Evolutionary conservation across 768 basidiomycete genomes (phyloP), one percentile per base, ranked within the genome.

Genomic region (Collybia nuda): DNA sequence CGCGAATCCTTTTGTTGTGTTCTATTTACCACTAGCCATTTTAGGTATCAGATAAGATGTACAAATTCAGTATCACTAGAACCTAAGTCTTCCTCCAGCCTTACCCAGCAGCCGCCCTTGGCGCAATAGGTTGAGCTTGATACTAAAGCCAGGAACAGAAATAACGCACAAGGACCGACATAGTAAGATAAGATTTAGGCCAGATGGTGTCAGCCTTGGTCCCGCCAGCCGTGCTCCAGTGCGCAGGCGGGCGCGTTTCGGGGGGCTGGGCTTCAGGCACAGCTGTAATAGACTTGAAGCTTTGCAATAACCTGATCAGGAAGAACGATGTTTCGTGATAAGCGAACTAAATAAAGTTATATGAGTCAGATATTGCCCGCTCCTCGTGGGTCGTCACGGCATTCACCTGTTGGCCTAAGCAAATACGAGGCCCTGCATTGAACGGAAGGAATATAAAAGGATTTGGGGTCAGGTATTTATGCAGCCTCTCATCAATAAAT

Each of bases 401-500:
- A 42, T 53, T 36, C n/a, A 73, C 76, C 62, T 78, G 76, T 63
- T 80, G 78, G 2, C 77, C 78, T 3, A 78, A 65, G 52, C 77
- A 80, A n/a, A 78, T 80, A 3, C 78, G 62, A 1, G 77, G 77
- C 1, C 77, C 77, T 1, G 76, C 78, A 52, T 78, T 80, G 66
- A 80, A 80, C 2, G 78, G 78, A 12, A 80, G 58, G 62, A 80
- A 81, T 35, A 80, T 77, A 70, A 77, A 82, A 0, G 83, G 82
- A 54, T 83, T 82, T 5, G 76, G 71, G 0, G 70, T 75, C 52
- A 82, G 59, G 54, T 85, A 82, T 53, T 79, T 82, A 3, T 73
- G 68, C 37, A 84, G 46, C 2, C 85, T 72, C 24, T 79, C 77
- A 52, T 88, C 85, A 36, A 88, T 61, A 73, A 85, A 87, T 1